Base-by-base conservation (phyloP, 2,329 filamentous ascomycete genomes). In the Graphiopsis chlorocephala region DNA sequence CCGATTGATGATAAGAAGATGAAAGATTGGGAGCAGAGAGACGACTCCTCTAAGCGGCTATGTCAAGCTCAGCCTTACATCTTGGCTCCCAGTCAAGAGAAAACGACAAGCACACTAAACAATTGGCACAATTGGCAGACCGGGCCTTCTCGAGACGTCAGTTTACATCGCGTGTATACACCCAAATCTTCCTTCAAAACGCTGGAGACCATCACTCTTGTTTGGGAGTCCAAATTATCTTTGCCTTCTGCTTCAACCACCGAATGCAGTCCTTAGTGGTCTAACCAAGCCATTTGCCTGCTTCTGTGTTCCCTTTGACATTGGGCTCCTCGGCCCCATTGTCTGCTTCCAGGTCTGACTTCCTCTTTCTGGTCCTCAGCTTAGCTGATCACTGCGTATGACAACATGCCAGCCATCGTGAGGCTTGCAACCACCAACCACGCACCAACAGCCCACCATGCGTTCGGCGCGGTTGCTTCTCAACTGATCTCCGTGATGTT, bases 401-500 rank as follows among this genome's bases (percentile, higher is more conserved):
- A 8, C 7, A 42, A 14, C 7, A 38, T 38, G 1, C 15, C 35
- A 38, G 35, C 23, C 6, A 25, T 11, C 10, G 23, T 48, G 11
- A 48, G 45, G 11, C n/a, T n/a, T 20, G 25, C 20, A 5, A 48
- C 3, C 47, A 50, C 47, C 12, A 26, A 10, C 47, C 47, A 50
- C 15, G 26, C 23, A 15, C 23, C 47, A 50, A 28, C 23, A 17
- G 26, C 47, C 47, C 25, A 50, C 25, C 25, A 50, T 8, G 47
- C 47, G 10, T 50, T 50, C 6, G 47, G 47, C 6, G 23, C 12
- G 5, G 23, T 28, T 17, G 47, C 47, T 3, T 25, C 26, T 29
- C 10, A n/a, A 15, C 14, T 71, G 59, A 71, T 70, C 66, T 70
- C 69, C n/a, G 62, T 61, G 17, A 72, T 55, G 61, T 72, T 72